A percentile compares a stretch with the other conserved stretches of the same genome.
These are phyloP conservation scores for Nicotiana benthamiana DNA, from an alignment of 257 asterid species.

Conservation along the genomic window DNA sequence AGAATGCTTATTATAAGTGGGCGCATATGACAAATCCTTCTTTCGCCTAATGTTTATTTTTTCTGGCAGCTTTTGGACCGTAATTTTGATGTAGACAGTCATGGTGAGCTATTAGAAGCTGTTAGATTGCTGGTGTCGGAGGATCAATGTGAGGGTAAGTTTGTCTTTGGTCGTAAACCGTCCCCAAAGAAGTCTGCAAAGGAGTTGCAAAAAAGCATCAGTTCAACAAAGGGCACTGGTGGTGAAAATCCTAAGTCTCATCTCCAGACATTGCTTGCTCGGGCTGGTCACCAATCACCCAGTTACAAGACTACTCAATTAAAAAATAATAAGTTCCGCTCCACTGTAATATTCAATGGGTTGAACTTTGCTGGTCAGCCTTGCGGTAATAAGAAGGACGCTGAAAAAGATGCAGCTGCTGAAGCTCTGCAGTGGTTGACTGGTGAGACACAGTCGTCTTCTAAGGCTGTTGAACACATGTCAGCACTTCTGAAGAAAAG, in stretches of 20 bases:
- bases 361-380: constrained; percentile 73
- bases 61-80: constrained; percentile 67
- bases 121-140: constrained; percentile 68
- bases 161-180: constrained; percentile 67
- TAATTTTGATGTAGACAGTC: constrained; percentile 38
- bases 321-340: constrained; percentile 59
- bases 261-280: constrained; percentile 62
- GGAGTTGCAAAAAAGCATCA: constrained; percentile 15
- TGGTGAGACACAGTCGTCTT: constrained; percentile 65
- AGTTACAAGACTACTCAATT: constrained; percentile 56
- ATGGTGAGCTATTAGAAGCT: constrained; percentile 59
- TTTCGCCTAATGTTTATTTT: constrained; percentile 19
- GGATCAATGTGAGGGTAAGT: constrained; percentile 82
- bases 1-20: not conserved
- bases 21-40: not conserved
- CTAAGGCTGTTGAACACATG: constrained; percentile 41
- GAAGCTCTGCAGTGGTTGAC: constrained; percentile 85
- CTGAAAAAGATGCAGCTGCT: constrained; percentile 89
- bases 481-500: constrained; percentile 64
- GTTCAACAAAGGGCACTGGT: constrained; percentile 20
- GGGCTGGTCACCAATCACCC: constrained; percentile 79
- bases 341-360: constrained; percentile 69
- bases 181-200: constrained; percentile 34
- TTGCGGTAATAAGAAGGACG: constrained; percentile 75
- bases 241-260: constrained; percentile 58